A percentile compares a stretch with the other conserved stretches of the same genome.
phyloP scores from a whole-genome alignment of 345 rosid species.

The Noccaea caerulescens region DNA sequence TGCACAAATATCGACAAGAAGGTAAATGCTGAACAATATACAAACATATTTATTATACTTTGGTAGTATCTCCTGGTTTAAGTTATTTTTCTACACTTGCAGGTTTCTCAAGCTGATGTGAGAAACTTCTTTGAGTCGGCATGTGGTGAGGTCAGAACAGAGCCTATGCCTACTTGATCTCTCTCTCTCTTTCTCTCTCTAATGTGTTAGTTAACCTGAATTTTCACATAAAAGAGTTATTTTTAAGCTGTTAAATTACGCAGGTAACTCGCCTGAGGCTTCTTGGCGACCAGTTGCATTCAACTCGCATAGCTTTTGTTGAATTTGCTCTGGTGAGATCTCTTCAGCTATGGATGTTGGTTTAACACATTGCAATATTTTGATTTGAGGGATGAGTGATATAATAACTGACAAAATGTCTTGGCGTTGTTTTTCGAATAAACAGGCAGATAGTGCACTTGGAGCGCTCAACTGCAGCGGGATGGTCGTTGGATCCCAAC shows the following conservation, averaged over 20 bases:
- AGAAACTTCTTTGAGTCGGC: conserved; percentile 75
- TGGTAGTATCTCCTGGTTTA: background rate
- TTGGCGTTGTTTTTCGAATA: conserved; percentile 13
- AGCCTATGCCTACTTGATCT: background rate
- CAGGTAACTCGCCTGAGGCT: conserved; percentile 91
- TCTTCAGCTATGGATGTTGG: conserved; percentile 17
- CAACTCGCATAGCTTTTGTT: conserved; percentile 86
- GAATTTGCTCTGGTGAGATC: conserved; percentile 79
- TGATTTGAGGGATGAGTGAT: background rate
- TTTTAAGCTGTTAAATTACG: conserved; percentile 3
- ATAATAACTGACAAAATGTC: background rate
- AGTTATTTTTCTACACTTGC: conserved; percentile 23
- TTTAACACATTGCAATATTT: conserved; percentile 10
- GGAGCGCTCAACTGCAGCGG: conserved; percentile 78
- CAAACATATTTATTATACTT: background rate
- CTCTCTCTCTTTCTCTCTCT: background rate
- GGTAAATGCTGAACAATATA: conserved; percentile 46
- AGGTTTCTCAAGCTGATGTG: conserved; percentile 84
- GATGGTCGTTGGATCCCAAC: conserved; percentile 70
- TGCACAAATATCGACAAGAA: conserved; percentile 93
- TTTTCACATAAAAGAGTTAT: background rate
- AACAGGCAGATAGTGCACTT: conserved; percentile 86
- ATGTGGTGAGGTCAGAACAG: conserved; percentile 80
- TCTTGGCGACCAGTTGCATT: conserved; percentile 81
- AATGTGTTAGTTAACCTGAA: background rate